A percentile compares a stretch with the other conserved stretches of the same genome.
phyloP scores from a whole-genome alignment of 1,284 basidiomycete species.

The Fomitopsis palustris region DNA sequence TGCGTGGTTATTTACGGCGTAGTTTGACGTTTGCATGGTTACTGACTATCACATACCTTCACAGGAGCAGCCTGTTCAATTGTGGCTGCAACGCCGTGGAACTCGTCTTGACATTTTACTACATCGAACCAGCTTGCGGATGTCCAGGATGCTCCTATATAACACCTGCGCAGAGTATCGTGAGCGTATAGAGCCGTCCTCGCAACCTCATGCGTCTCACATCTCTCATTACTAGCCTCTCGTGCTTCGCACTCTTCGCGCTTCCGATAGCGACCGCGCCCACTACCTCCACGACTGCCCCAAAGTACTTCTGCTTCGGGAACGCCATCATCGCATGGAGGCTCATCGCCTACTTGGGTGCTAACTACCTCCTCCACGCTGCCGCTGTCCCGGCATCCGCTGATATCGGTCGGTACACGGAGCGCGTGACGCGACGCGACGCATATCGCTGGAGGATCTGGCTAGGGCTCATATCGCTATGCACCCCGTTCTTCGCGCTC shows the following conservation, averaged over 20 bases:
- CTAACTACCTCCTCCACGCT: conserved; percentile 4
- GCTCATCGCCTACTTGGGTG: not conserved
- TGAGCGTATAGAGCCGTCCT: too few relatives aligned
- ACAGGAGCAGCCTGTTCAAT: too few relatives aligned
- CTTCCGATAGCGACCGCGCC: not conserved
- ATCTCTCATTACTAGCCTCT: not conserved
- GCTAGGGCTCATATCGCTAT: not conserved
- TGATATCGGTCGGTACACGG: conserved; percentile 4
- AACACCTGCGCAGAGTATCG: too few relatives aligned
- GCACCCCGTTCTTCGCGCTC: conserved; percentile 4
- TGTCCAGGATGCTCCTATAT: too few relatives aligned
- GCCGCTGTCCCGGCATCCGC: not conserved
- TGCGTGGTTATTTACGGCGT: too few relatives aligned
- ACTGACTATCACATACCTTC: too few relatives aligned
- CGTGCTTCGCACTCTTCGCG: not conserved
- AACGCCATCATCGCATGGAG: not conserved
- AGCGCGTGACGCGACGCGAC: not conserved
- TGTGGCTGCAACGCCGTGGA: too few relatives aligned
- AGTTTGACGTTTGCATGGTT: too few relatives aligned
- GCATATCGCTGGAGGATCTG: not conserved
- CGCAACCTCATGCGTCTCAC: not conserved
- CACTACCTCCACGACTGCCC: not conserved
- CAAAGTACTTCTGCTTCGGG: not conserved
- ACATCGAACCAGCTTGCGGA: too few relatives aligned
- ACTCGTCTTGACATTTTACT: too few relatives aligned